phyloP scores from a whole-genome alignment of 2,329 filamentous ascomycete species.

The Gaeumannomyces tritici region DNA sequence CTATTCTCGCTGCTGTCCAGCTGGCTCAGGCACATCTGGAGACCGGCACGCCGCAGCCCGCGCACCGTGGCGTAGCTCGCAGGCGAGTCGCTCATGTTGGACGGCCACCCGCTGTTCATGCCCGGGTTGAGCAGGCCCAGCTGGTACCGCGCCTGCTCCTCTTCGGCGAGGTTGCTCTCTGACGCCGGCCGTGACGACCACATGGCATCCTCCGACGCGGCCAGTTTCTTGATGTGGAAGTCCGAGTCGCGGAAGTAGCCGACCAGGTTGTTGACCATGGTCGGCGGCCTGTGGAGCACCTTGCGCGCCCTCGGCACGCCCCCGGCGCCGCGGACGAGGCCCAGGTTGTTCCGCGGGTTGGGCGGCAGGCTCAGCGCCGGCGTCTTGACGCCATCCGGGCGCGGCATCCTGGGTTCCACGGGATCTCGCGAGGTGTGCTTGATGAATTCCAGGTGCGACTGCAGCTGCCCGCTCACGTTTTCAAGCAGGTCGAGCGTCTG shows the following conservation, averaged over 20 bases:
- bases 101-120: neutral
- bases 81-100: neutral
- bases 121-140: neutral
- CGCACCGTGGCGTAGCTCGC: conserved; percentile 23
- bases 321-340: neutral
- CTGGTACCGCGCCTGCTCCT: conserved; percentile 25
- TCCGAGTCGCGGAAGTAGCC: neutral
- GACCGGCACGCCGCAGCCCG: conserved; percentile 32
- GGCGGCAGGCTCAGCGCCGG: neutral
- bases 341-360: neutral
- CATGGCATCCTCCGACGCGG: conserved; percentile 1
- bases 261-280: neutral
- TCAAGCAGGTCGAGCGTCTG: conserved; percentile 10
- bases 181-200: neutral
- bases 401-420: neutral
- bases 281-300: neutral
- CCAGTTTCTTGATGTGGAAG: conserved; percentile 1
- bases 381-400: neutral
- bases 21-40: conserved; percentile 30
- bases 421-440: conserved; percentile 4
- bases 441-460: conserved; percentile 13
- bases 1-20: conserved; percentile 28
- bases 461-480: conserved; percentile 18
- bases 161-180: conserved; percentile 14
- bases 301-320: neutral